Conservation (phyloP, 2,329 filamentous ascomycete genomes). For the Botrytis byssoidea region DNA sequence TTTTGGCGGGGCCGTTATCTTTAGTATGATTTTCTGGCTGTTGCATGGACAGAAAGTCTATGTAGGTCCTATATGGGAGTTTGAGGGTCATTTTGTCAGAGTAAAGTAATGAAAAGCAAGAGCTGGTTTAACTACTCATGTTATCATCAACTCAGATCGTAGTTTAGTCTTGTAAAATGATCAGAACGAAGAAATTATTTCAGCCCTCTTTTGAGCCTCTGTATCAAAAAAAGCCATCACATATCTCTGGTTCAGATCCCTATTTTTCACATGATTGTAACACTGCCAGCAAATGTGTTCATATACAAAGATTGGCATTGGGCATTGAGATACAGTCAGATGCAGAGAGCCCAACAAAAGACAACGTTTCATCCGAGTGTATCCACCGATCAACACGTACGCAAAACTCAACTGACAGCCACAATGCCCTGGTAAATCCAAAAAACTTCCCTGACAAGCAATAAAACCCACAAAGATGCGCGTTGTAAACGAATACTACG, state of each 20-base stretch:
- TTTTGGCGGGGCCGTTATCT: constrained; percentile 8
- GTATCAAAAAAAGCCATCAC: neutral
- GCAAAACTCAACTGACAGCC: neutral
- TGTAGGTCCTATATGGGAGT: constrained; percentile 15
- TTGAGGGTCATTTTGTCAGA: constrained; percentile 6
- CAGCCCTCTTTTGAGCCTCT: neutral
- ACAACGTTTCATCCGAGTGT: neutral
- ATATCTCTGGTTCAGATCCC: neutral
- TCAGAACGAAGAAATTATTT: no score
- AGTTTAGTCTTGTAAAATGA: neutral
- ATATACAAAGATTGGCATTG: neutral
- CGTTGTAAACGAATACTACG: neutral
- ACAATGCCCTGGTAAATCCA: neutral
- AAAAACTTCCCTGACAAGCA: neutral
- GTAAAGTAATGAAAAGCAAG: neutral
- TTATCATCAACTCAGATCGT: neutral
- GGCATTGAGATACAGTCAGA: neutral
- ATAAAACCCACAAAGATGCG: neutral
- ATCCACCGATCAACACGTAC: neutral
- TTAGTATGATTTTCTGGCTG: constrained; percentile 18
- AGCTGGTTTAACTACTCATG: neutral
- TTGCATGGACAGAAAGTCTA: constrained; percentile 19
- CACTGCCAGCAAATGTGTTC: neutral
- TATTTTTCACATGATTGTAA: neutral
- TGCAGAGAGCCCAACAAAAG: neutral